Base-by-base conservation (phyloP, 495 filamentous ascomycete genomes). In the Penicillium egyptiacum region DNA sequence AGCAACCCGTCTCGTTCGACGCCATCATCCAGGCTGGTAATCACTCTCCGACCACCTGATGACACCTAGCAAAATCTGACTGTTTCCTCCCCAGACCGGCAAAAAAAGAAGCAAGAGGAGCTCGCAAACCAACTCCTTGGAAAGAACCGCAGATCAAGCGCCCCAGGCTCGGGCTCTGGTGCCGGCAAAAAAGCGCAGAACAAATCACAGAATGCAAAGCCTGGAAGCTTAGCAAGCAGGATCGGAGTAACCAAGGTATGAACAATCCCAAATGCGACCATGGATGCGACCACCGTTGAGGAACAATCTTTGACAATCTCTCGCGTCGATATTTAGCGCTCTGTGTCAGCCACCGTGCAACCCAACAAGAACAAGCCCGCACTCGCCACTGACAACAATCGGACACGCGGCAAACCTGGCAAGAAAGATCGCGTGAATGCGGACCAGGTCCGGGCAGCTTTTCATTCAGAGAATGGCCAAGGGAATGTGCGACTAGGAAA, bases 51-150 rank as follows among this genome's bases (percentile, higher is more conserved):
- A 45, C 23, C 26, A 4, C 17, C 46, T 6, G 7, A 7, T 6
- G 11, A 35, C 16, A 42, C 37, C n/a, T 33, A 17, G 17, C 2
- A 41, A n/a, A 42, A 53, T 50, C 59, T 54, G 26, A 56, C 45
- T 44, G 28, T 55, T 39, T 50, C 20, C 26, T 60, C 30, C 55
- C 20, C 25, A 87, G 88, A 82, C 65, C 88, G 88, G 41, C 78
- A 86, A 60, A 85, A 86, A 66, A 84, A 85, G 68, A 83, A 86
- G 66, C 83, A 88, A 57, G 81, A 91, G 69, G 76, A 79, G 6
- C 82, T 95, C 5, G 90, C 90, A 40, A 82, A 84, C 39, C 77
- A 84, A 59, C 85, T 94, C 22, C 83, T 93, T 43, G 81, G 81
- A 51, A 86, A 80, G 62, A 81, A 83, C 53, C 80, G 88, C 57